Conservation (phyloP, 768 basidiomycete species). For the Tulasnella sp. region DNA sequence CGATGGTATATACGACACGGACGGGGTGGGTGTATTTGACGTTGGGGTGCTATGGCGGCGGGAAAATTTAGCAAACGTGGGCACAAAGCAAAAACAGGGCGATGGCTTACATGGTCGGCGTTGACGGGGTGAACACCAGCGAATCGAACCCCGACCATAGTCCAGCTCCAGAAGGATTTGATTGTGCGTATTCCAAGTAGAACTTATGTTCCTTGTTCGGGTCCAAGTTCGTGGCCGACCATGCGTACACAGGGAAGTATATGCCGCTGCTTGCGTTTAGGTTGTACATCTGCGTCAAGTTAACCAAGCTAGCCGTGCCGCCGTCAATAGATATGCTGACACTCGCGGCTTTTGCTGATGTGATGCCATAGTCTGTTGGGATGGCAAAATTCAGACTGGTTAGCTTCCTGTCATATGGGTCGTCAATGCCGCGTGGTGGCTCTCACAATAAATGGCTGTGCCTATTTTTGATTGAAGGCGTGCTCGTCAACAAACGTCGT, state of each 20-base stretch:
- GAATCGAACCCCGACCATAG: constrained; percentile 15
- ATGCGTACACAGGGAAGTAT: constrained; percentile 11
- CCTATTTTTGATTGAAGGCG: background rate
- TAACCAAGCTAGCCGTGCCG: background rate
- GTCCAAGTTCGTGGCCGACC: constrained; percentile 12
- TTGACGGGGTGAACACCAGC: background rate
- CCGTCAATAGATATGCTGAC: constrained; percentile 9
- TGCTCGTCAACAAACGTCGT: background rate
- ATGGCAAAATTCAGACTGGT: background rate
- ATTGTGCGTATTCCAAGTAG: background rate
- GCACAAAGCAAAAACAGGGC: background rate
- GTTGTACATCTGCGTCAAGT: constrained; percentile 8
- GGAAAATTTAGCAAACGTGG: background rate
- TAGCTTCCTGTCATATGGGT: background rate
- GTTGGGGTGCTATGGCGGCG: background rate
- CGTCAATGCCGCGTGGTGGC: background rate
- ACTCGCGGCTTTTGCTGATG: background rate
- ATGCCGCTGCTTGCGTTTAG: constrained; percentile 1
- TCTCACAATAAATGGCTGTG: constrained; percentile 13
- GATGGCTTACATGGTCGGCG: background rate
- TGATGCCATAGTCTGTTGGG: constrained; percentile 1
- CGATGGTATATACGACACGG: background rate
- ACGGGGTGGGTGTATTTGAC: background rate
- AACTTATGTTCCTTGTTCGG: constrained; percentile 15
- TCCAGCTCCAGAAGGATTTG: background rate